Conservation (phyloP, 139 green algal species). For the Choricystis sp. region DNA sequence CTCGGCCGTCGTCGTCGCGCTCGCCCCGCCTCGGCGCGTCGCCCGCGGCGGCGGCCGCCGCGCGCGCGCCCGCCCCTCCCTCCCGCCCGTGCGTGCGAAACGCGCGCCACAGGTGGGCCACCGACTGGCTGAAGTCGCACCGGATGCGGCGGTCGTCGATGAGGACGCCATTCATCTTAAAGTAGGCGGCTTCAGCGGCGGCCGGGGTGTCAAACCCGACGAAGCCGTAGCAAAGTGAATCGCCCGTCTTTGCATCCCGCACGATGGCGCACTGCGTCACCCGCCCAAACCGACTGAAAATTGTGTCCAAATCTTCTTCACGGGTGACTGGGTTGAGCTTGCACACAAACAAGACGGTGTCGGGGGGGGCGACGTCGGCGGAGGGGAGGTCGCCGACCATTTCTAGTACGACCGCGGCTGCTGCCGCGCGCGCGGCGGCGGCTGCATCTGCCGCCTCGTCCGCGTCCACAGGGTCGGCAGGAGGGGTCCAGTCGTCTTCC, state of each 20-base stretch:
- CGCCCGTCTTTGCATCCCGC: slow-evolving; percentile 85
- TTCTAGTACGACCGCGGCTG: slow-evolving; percentile 80
- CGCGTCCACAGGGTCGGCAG: slow-evolving; percentile 46
- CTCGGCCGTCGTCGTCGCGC: background rate
- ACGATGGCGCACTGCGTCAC: slow-evolving; percentile 89
- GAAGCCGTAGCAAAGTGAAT: slow-evolving; percentile 92
- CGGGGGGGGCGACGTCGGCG: slow-evolving; percentile 77
- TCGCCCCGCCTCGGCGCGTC: background rate
- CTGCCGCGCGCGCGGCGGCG: slow-evolving; percentile 15
- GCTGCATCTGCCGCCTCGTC: slow-evolving; percentile 64
- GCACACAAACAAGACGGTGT: slow-evolving; percentile 96
- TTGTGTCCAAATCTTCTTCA: slow-evolving; percentile 97
- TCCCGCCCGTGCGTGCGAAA: background rate
- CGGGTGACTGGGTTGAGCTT: slow-evolving; percentile 89
- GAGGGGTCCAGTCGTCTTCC: slow-evolving; percentile 83
- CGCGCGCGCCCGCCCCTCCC: no score
- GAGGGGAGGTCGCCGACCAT: slow-evolving; percentile 92
- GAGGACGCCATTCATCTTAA: slow-evolving; percentile 99
- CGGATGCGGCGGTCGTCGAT: slow-evolving; percentile 91
- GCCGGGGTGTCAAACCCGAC: slow-evolving; percentile 70
- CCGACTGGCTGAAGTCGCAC: slow-evolving; percentile 1
- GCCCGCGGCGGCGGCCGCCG: no score
- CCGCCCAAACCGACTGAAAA: slow-evolving; percentile 91
- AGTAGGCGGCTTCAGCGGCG: slow-evolving; percentile 73
- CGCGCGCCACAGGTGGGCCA: background rate